Percentiles rank a stretch among this genome's conserved stretches.
Conservation (phyloP, 176 grass and related monocot genomes). For the Raddia distichophylla region DNA sequence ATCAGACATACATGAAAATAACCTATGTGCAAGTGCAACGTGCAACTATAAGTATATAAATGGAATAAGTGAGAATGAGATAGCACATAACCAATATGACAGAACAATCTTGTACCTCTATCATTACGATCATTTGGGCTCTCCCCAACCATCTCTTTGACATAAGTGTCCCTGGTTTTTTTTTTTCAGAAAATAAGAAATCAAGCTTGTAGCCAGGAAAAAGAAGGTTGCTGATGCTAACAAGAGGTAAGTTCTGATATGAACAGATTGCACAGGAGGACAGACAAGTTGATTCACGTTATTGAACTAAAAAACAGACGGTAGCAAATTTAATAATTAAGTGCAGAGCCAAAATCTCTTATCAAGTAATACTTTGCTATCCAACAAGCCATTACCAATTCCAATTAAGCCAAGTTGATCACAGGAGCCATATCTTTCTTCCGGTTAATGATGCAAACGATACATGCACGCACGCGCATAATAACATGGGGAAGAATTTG, state of each 20-base stretch:
- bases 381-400: too few relatives aligned
- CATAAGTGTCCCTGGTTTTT: constrained; percentile 89
- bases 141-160: constrained; percentile 95
- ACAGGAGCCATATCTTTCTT: too few relatives aligned
- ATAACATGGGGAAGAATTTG: too few relatives aligned
- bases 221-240: constrained; percentile 4
- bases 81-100: constrained; percentile 1
- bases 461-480: too few relatives aligned
- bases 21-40: not conserved
- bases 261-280: constrained; percentile 26
- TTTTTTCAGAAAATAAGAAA: constrained; percentile 36
- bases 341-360: too few relatives aligned
- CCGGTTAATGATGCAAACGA: too few relatives aligned
- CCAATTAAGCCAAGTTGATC: too few relatives aligned
- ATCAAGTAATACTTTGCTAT: too few relatives aligned
- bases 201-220: not conserved
- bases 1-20: not conserved
- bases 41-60: not conserved
- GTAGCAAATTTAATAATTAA: too few relatives aligned
- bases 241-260: constrained; percentile 5
- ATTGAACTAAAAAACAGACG: too few relatives aligned
- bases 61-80: constrained; percentile 7
- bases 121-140: constrained; percentile 97
- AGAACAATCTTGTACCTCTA: constrained; percentile 60
- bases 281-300: too few relatives aligned